Base-by-base conservation (phyloP, 257 asterid genomes). In the Eustoma russellianum region DNA sequence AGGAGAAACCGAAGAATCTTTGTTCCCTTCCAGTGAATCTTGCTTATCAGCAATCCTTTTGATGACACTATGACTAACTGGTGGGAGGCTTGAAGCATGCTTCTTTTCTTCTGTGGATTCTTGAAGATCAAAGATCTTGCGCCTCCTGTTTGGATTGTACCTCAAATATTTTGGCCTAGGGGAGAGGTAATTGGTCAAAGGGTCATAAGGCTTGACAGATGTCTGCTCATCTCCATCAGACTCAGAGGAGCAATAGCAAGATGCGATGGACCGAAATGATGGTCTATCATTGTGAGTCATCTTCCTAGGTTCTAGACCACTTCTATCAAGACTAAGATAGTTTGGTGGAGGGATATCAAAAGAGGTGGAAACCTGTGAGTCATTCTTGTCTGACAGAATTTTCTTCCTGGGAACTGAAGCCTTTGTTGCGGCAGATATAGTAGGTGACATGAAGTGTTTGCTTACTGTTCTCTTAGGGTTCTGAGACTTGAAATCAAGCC, bases 151-250 rank as follows among this genome's bases (percentile, higher is more conserved):
- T 3, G 94, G 95, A 65, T 79, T 63, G 65, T 71, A 85, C 2
- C 94, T 85, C 54, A 85, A 69, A 66, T 56, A 88, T 73, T 70
- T 78, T 41, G 95, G 97, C 79, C 97, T 73, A 0, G 94, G 92
- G 43, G 82, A 71, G 19, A 68, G 81, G 66, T 65, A 76, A 69
- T 77, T 75, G 19, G 65, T 79, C 57, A 60, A 52, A 54, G 89
- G 88, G 50, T 85, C 83, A 63, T 72, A 83, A 13, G 66, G 77
- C 58, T 73, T 74, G 47, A 54, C 14, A 49, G 79, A 74, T 11
- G 73, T 65, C 11, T 50, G 59, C 57, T 30, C 67, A 5, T 74
- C 80, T 59, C 62, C 70, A 49, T 62, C 69, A 5, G 70, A 46
- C 51, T 57, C 75, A 30, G 64, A 65, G 55, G 55, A 50, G 46